Evolutionary conservation across 306 rosid genomes (phyloP).

Genomic region (Abrus pulchellus): DNA sequence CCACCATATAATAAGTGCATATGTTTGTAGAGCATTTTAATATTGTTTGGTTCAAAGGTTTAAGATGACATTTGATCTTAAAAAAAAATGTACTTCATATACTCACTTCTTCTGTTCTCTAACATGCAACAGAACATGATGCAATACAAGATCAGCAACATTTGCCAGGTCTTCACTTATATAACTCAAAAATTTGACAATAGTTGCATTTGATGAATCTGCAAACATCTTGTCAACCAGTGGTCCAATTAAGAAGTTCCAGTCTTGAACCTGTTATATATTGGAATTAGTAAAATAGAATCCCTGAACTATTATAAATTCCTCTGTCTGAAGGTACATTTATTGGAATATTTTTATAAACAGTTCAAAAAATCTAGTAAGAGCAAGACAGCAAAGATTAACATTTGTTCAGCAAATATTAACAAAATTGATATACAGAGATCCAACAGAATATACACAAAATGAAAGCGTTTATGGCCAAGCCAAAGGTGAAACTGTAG

Average conservation of each 20-base stretch:
- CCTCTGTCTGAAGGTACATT: slow-evolving; percentile 17
- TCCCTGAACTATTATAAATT: not conserved
- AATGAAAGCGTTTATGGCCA: slow-evolving; percentile 37
- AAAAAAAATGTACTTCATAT: slow-evolving; percentile 12
- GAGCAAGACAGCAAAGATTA: slow-evolving; percentile 33
- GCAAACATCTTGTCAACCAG: slow-evolving; percentile 88
- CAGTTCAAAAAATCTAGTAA: slow-evolving; percentile 21
- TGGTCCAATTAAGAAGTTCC: slow-evolving; percentile 77
- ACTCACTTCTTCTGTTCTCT: slow-evolving; percentile 77
- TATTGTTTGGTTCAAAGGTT: slow-evolving; percentile 29
- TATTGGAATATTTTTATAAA: slow-evolving; percentile 14
- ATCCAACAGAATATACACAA: slow-evolving; percentile 31
- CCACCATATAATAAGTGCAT: slow-evolving; percentile 19
- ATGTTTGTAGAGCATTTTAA: not conserved
- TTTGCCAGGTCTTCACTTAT: slow-evolving; percentile 74
- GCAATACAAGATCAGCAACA: slow-evolving; percentile 73
- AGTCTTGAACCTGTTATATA: slow-evolving; percentile 75
- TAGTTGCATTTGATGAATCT: slow-evolving; percentile 84
- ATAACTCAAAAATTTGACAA: slow-evolving; percentile 80
- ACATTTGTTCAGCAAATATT: not conserved
- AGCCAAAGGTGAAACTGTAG: slow-evolving; percentile 16
- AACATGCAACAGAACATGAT: slow-evolving; percentile 70
- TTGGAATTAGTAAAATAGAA: slow-evolving; percentile 40
- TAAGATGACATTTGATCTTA: slow-evolving; percentile 5
- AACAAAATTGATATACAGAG: slow-evolving; percentile 6